phyloP scores from a whole-genome alignment of 1,139 yeast genomes.

The Yamadazyma siamensis region DNA sequence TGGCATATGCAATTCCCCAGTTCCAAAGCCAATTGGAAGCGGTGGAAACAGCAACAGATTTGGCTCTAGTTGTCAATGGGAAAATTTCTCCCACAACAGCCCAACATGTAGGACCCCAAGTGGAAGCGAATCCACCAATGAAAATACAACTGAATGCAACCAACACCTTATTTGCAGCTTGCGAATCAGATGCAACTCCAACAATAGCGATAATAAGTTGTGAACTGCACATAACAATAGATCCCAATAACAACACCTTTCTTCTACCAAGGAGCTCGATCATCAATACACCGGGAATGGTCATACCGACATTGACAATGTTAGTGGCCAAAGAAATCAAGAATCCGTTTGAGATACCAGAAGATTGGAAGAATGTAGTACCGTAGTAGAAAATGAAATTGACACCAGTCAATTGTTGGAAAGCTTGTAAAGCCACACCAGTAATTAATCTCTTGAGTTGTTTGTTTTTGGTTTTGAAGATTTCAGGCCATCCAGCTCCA shows the following conservation, averaged over 20 bases:
- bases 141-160: constrained; percentile 70
- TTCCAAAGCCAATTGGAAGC: constrained; percentile 82
- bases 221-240: constrained; percentile 61
- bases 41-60: constrained; percentile 73
- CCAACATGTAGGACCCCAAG: constrained; percentile 86
- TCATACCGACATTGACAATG: constrained; percentile 36
- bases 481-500: constrained; percentile 30
- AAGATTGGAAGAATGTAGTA: constrained; percentile 58
- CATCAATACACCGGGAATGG: constrained; percentile 36
- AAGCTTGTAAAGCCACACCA: constrained; percentile 38
- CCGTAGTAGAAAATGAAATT: constrained; percentile 71
- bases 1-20: constrained; percentile 71
- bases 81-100: constrained; percentile 74
- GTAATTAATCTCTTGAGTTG: constrained; percentile 35
- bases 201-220: constrained; percentile 66
- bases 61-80: constrained; percentile 75
- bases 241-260: constrained; percentile 45
- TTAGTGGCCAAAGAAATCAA: constrained; percentile 32
- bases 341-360: constrained; percentile 45
- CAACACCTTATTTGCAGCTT: constrained; percentile 53
- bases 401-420: constrained; percentile 74
- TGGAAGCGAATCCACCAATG: constrained; percentile 76
- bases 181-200: constrained; percentile 45
- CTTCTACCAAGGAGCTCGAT: constrained; percentile 38
- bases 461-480: constrained; percentile 30